A percentile compares a stretch with the other conserved stretches of the same genome.
These are phyloP conservation scores for maize (Zea mays) DNA, from an alignment of 176 grass and related monocot genomes.

Conservation along the genomic window Zm-B73-REFERENCE-NAM-5.0 NC_050102.1:80604501-80605000, in stretches of 20 bases:
- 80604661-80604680: slow-evolving; percentile 57
- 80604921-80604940: slow-evolving; percentile 18
- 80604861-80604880: slow-evolving; percentile 62
- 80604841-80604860: slow-evolving; percentile 56
- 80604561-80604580: slow-evolving; percentile 89
- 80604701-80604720: slow-evolving; percentile 56
- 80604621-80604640: slow-evolving; percentile 19
- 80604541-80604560: slow-evolving; percentile 86
- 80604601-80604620: slow-evolving; percentile 4
- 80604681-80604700: slow-evolving; percentile 51
- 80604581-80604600: slow-evolving; percentile 5
- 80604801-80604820: slow-evolving; percentile 29
- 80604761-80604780: slow-evolving; percentile 15
- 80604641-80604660: slow-evolving; percentile 22
- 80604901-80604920: slow-evolving; percentile 28
- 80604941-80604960: slow-evolving; percentile 41
- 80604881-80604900: slow-evolving; percentile 50
- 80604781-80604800: slow-evolving; percentile 35
- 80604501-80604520: slow-evolving; percentile 54
- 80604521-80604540: slow-evolving; percentile 93
- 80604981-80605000: slow-evolving; percentile 16
- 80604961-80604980: slow-evolving; percentile 31
- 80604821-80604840: slow-evolving; percentile 72
- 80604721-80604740: slow-evolving; percentile 71
- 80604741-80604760: slow-evolving; percentile 76